Evolutionary conservation across 2,329 filamentous ascomycete species (phyloP).

Genomic region (Fusarium abutilonis): DNA sequence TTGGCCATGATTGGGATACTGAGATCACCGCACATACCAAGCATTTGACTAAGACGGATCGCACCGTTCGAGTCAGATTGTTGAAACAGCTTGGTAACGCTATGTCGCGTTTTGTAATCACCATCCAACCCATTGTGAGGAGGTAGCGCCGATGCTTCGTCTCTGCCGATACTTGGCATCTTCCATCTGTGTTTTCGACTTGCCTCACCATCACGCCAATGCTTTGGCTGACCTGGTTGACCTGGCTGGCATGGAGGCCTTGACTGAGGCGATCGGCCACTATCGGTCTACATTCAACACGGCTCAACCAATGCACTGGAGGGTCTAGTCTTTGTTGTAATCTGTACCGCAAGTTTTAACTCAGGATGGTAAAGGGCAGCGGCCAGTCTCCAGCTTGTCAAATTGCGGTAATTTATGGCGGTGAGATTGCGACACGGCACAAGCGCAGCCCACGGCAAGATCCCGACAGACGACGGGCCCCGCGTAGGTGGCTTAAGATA

Average conservation of each 20-base stretch:
- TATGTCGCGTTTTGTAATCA: too few relatives aligned
- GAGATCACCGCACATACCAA: background rate
- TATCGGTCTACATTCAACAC: background rate
- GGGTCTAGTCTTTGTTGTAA: constrained; percentile 18
- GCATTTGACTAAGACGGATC: background rate
- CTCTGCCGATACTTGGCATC: too few relatives aligned
- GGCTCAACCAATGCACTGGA: background rate
- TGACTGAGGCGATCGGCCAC: constrained; percentile 17
- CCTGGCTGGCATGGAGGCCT: constrained; percentile 9
- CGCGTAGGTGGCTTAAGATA: background rate
- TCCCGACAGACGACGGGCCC: background rate
- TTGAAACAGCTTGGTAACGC: background rate
- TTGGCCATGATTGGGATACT: background rate
- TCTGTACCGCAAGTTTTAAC: background rate
- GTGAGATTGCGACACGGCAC: too few relatives aligned
- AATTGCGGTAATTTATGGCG: too few relatives aligned
- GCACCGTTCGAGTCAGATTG: background rate
- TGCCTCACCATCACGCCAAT: background rate
- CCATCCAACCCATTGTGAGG: too few relatives aligned
- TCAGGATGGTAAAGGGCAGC: too few relatives aligned
- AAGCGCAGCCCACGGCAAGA: background rate
- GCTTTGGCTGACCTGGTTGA: background rate
- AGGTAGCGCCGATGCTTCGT: too few relatives aligned
- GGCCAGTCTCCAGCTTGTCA: too few relatives aligned
- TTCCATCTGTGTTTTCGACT: background rate